Percentiles rank a stretch among this genome's conserved stretches.
Evolutionary conservation across 1,284 basidiomycete species (phyloP).

Genomic region (Ceratobasidium sp.): DNA sequence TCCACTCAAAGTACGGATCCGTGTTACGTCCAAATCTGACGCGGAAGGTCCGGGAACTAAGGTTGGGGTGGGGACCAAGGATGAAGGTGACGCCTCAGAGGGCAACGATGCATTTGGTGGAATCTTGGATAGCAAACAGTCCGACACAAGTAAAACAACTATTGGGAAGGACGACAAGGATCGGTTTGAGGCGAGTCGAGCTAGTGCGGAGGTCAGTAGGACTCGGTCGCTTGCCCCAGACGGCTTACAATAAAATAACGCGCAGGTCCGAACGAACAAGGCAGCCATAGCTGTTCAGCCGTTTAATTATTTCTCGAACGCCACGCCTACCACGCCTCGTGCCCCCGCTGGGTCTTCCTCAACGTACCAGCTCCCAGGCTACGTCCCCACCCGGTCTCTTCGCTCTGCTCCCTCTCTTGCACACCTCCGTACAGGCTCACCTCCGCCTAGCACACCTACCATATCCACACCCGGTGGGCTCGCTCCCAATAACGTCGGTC

Average conservation of each 20-base stretch:
- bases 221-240: slow-evolving; percentile 18
- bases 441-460: slow-evolving; percentile 46
- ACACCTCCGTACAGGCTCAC: slow-evolving; percentile 47
- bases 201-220: slow-evolving; percentile 68
- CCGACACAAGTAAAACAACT: slow-evolving; percentile 76
- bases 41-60: slow-evolving; percentile 48
- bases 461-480: slow-evolving; percentile 43
- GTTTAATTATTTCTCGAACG: slow-evolving; percentile 26
- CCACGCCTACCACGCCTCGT: slow-evolving; percentile 16
- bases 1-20: slow-evolving; percentile 37
- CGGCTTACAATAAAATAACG: neutral
- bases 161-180: slow-evolving; percentile 72
- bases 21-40: slow-evolving; percentile 37
- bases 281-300: neutral
- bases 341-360: slow-evolving; percentile 4
- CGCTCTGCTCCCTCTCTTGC: slow-evolving; percentile 21
- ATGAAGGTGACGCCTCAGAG: slow-evolving; percentile 44
- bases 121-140: slow-evolving; percentile 71
- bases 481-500: slow-evolving; percentile 37
- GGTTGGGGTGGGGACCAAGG: slow-evolving; percentile 50
- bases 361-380: slow-evolving; percentile 40
- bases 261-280: slow-evolving; percentile 20
- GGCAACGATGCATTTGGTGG: slow-evolving; percentile 73
- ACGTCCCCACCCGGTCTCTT: slow-evolving; percentile 48
- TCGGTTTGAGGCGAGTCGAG: slow-evolving; percentile 76